phyloP scores from a whole-genome alignment of 768 basidiomycete species.

The Lentinula detonsa region DNA sequence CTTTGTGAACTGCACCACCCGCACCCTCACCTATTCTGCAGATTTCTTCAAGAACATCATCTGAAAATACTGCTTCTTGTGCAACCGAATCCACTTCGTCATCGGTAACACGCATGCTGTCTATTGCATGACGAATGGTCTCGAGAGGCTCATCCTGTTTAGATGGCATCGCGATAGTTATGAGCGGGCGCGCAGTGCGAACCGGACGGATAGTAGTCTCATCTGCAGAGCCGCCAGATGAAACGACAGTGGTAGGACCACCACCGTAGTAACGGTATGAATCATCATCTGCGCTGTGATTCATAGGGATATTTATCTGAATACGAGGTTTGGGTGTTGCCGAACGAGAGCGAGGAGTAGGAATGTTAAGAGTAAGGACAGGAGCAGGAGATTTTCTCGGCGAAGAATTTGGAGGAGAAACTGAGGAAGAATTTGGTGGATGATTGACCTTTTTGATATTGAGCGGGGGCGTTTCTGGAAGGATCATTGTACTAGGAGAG shows the following conservation, averaged over 20 bases:
- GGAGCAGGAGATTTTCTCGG: conserved; percentile 23
- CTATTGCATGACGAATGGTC: not conserved
- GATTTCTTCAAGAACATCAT: conserved; percentile 71
- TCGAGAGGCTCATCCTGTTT: conserved; percentile 25
- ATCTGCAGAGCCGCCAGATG: conserved; percentile 23
- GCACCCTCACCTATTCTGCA: conserved; percentile 88
- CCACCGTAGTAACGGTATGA: conserved; percentile 34
- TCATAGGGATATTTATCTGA: conserved; percentile 22
- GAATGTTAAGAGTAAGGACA: conserved; percentile 22
- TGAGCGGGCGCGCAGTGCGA: conserved; percentile 12
- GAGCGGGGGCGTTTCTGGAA: conserved; percentile 24
- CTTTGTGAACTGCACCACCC: conserved; percentile 94
- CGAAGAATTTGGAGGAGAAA: conserved; percentile 5
- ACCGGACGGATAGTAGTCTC: conserved; percentile 39
- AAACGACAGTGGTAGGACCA: conserved; percentile 25
- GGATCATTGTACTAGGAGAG: conserved; percentile 14
- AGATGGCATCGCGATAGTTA: conserved; percentile 22
- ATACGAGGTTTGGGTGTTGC: conserved; percentile 25
- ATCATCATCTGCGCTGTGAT: conserved; percentile 10
- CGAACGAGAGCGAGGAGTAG: conserved; percentile 17
- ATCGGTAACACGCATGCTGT: conserved; percentile 31
- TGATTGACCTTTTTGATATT: conserved; percentile 21
- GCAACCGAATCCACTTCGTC: conserved; percentile 19
- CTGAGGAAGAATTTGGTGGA: conserved; percentile 8
- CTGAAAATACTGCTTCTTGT: conserved; percentile 26